Percentiles rank a stretch among this genome's conserved stretches.
These are phyloP conservation scores for Epichloe hybrida DNA, from an alignment of 2,329 filamentous ascomycete species.

Conservation along the genomic window DNA sequence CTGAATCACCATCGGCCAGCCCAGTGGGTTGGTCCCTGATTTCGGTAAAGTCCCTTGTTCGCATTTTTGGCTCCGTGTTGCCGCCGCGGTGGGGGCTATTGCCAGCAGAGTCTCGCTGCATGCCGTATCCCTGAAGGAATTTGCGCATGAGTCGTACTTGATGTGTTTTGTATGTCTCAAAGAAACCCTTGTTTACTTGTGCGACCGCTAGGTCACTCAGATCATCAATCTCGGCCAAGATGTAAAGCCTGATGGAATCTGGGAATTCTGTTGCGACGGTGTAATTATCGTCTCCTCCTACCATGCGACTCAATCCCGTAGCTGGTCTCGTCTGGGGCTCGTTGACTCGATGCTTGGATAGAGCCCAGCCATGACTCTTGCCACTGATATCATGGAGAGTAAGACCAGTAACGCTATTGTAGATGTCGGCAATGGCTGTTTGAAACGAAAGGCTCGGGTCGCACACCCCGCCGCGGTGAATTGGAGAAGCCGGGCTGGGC, in stretches of 20 bases:
- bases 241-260: conserved; percentile 24
- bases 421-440: conserved; percentile 34
- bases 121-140: conserved; percentile 16
- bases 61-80: conserved; percentile 22
- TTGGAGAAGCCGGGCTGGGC: conserved; percentile 28
- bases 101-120: background rate
- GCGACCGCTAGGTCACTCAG: conserved; percentile 30
- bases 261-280: conserved; percentile 21
- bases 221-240: conserved; percentile 26
- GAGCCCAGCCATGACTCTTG: conserved; percentile 33
- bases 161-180: conserved; percentile 30
- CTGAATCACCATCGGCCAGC: background rate
- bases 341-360: conserved; percentile 25
- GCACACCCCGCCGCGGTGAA: conserved; percentile 30
- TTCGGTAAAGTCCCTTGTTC: conserved; percentile 16
- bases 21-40: conserved; percentile 13
- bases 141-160: conserved; percentile 26
- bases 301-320: conserved; percentile 18
- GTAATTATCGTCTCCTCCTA: conserved; percentile 15
- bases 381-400: conserved; percentile 36
- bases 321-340: conserved; percentile 23
- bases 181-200: conserved; percentile 28
- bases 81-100: conserved; percentile 3
- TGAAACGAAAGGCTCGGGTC: conserved; percentile 36
- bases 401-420: conserved; percentile 34